phyloP scores from a whole-genome alignment of 2,329 filamentous ascomycete species.

The Penicillium sp. region DNA sequence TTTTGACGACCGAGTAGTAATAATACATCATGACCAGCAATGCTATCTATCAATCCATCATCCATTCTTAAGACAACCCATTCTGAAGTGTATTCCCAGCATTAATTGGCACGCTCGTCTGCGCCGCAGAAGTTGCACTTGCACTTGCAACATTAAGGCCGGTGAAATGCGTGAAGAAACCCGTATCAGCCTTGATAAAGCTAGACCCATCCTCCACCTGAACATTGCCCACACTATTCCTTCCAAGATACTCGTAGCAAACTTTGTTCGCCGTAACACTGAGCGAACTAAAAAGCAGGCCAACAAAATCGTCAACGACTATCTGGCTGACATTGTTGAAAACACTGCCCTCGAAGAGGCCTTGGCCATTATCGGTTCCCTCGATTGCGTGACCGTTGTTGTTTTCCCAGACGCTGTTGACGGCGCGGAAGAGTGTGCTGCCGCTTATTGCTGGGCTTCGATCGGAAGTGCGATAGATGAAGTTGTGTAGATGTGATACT shows the following conservation, averaged over 20 bases:
- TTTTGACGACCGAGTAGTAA: background rate
- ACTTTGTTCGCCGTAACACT: background rate
- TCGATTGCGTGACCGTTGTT: constrained; percentile 2
- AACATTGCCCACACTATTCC: background rate
- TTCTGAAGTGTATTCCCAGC: background rate
- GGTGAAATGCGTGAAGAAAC: background rate
- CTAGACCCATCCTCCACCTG: background rate
- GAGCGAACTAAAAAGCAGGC: background rate
- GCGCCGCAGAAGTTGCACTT: background rate
- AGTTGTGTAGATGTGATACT: background rate
- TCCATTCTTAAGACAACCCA: background rate
- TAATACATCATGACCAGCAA: background rate
- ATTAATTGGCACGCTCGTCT: background rate
- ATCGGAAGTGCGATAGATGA: background rate
- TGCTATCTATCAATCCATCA: background rate
- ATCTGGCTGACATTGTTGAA: constrained; percentile 3
- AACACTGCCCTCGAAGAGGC: background rate
- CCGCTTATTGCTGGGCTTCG: constrained; percentile 3
- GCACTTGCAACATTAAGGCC: background rate
- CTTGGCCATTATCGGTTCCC: background rate
- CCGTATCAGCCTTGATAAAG: background rate
- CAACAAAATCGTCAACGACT: background rate
- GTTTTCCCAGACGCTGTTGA: background rate
- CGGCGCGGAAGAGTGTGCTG: background rate
- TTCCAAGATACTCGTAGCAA: background rate